Base-by-base conservation (phyloP, 495 filamentous ascomycete species). In the Talaromyces ruber region DNA sequence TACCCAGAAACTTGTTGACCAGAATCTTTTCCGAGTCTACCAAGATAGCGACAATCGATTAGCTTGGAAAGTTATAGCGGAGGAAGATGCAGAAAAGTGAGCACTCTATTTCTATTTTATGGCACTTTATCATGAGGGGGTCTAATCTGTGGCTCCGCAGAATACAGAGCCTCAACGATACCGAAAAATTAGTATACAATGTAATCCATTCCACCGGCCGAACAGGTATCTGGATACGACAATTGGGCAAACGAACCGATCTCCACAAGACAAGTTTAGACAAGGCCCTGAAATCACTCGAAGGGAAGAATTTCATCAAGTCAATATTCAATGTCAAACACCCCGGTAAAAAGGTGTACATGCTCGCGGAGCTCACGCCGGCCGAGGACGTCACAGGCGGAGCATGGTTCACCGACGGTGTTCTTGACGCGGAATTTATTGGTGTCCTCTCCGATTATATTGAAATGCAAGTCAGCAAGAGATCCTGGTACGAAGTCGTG, bases 351-450 rank as follows among this genome's bases (percentile, higher is more conserved):
- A 87, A 86, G 70, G 85, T 83, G 67, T 89, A 86, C 75, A 86
- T 89, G 79, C 73, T 88, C 54, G 74, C 76, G 57, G 80, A 82
- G 60, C 76, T 96, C 25, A 80, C 82, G 14, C 93, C 95, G 2
- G 88, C 86, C 39, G 92, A 96, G 37, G 88, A 94, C 53, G 86
- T 93, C 21, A 95, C 92, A 0, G 95, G 94, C 45, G 94, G 95
- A 5, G 87, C 90, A 18, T 98, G 93, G 90, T 97, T 92, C 67
- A 92, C 88, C 22, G 89, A 96, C 57, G 89, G 88, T 7, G 88
- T 89, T 43, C 81, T 97, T 3, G 94, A 98, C 70, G 84, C 87
- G 39, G 87, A 88, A 53, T 92, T 98, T 70, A 92, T 98, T 67
- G 83, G 87, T 24, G 81, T 76, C 32, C 77, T 95, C 14, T 79